A percentile compares a stretch with the other conserved stretches of the same genome.
Conservation (phyloP, 2,329 filamentous ascomycete genomes). For the Sclerotiophoma versabilis region DNA sequence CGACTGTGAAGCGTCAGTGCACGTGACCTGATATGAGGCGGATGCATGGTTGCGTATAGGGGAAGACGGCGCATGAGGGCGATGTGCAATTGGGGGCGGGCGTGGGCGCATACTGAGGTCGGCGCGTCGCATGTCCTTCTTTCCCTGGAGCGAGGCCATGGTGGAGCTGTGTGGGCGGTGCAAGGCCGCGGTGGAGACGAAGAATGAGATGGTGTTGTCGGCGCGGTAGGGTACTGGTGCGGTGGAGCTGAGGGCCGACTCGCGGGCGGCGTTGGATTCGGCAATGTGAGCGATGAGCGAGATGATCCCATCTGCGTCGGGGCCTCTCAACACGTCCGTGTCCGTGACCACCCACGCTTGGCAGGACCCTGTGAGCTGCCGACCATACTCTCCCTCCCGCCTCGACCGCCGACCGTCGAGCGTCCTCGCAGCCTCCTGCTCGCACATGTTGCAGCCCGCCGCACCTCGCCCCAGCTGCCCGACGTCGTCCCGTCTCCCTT, state of each 20-base stretch:
- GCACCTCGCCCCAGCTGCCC: slow-evolving; percentile 13
- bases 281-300: slow-evolving; percentile 6
- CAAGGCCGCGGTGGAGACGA: slow-evolving; percentile 25
- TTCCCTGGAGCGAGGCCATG: slow-evolving; percentile 64
- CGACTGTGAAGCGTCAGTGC: slow-evolving; percentile 63
- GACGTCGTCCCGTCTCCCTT: slow-evolving; percentile 24
- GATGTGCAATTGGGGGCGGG: slow-evolving; percentile 2
- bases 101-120: slow-evolving; percentile 70
- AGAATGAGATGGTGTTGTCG: slow-evolving; percentile 19
- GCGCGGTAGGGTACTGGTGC: slow-evolving; percentile 6
- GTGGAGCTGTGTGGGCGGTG: slow-evolving; percentile 30
- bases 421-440: slow-evolving; percentile 1
- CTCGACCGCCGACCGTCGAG: neutral
- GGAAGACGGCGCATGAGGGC: neutral
- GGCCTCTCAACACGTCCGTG: slow-evolving; percentile 14
- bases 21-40: slow-evolving; percentile 34
- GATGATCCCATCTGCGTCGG: slow-evolving; percentile 7
- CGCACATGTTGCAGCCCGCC: slow-evolving; percentile 9
- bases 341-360: slow-evolving; percentile 15
- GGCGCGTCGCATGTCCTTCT: slow-evolving; percentile 77
- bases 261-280: slow-evolving; percentile 5
- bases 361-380: slow-evolving; percentile 16
- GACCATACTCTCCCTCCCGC: slow-evolving; percentile 10
- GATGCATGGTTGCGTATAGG: slow-evolving; percentile 18
- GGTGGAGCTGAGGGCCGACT: slow-evolving; percentile 10